Conservation (phyloP, 805 yeast species). For the Pichia nanzhaoensis region DNA sequence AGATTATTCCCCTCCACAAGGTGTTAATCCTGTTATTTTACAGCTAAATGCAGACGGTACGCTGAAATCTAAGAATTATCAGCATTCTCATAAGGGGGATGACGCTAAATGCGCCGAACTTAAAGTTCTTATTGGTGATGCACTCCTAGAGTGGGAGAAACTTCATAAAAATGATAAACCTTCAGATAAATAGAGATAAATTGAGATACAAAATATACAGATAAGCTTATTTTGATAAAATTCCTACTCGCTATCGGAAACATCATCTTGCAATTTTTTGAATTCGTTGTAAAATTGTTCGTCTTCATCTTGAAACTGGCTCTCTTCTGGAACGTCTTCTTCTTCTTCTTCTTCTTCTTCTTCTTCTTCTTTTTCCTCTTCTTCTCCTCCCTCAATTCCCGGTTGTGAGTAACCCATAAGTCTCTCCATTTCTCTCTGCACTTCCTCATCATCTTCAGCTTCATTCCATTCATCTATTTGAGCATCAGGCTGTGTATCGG, state of each 20-base stretch:
- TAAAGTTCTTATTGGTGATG: background rate
- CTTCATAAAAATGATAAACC: background rate
- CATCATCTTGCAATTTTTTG: background rate
- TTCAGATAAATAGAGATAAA: background rate
- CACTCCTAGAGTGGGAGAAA: background rate
- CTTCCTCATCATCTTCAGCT: conserved; percentile 8
- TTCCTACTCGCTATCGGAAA: conserved; percentile 3
- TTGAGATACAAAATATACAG: too few relatives aligned
- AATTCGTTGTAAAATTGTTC: conserved; percentile 4
- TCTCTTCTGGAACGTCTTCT: background rate
- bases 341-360: conserved; percentile 4
- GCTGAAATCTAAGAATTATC: conserved; percentile 1
- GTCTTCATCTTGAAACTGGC: too few relatives aligned
- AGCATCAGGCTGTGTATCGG: background rate
- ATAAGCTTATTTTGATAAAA: background rate
- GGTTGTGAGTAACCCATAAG: conserved; percentile 7
- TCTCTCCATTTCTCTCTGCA: conserved; percentile 9
- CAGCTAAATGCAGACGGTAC: conserved; percentile 29
- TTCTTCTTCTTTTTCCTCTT: background rate
- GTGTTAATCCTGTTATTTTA: conserved; percentile 39
- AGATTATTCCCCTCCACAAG: conserved; percentile 42
- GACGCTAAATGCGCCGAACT: background rate
- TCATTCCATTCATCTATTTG: conserved; percentile 1
- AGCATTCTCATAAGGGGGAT: background rate
- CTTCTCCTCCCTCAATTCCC: conserved; percentile 5